These are phyloP conservation scores for Alternaria gansuensis DNA, from an alignment of 2,329 filamentous ascomycete genomes.

Conservation along the genomic window DNA sequence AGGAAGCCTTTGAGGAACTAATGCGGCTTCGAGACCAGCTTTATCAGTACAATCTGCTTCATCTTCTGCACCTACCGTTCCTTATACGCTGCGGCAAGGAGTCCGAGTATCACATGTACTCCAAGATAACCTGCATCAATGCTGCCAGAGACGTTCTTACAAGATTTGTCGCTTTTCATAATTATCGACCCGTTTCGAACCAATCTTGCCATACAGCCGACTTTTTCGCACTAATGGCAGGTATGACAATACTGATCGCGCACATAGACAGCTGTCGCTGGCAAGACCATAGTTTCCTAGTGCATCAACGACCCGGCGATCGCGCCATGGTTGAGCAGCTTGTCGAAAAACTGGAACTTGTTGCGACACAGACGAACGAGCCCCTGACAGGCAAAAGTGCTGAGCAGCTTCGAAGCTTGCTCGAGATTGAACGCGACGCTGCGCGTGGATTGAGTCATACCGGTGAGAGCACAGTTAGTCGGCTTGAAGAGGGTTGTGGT, in stretches of 20 bases:
- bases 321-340: constrained; percentile 30
- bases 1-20: constrained; percentile 20
- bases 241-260: constrained; percentile 29
- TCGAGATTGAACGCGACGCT: constrained; percentile 29
- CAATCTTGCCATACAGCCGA: constrained; percentile 28
- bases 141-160: constrained; percentile 27
- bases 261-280: constrained; percentile 26
- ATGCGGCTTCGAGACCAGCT: constrained; percentile 26
- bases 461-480: neutral
- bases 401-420: constrained; percentile 23
- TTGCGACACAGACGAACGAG: constrained; percentile 19
- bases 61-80: constrained; percentile 33
- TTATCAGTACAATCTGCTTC: constrained; percentile 27
- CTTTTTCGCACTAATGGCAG: constrained; percentile 34
- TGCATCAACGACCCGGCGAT: constrained; percentile 29
- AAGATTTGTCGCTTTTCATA: constrained; percentile 26
- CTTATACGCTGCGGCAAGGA: constrained; percentile 22
- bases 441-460: constrained; percentile 9
- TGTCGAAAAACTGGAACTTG: constrained; percentile 21
- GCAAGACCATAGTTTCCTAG: constrained; percentile 13
- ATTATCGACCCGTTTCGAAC: constrained; percentile 11
- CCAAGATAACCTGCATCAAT: constrained; percentile 24
- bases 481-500: constrained; percentile 9
- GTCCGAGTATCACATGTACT: constrained; percentile 10
- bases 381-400: constrained; percentile 23